These are phyloP conservation scores for Ploettnerulaceae sp. DNA, from an alignment of 2,329 filamentous ascomycete species.

Conservation along the genomic window DNA sequence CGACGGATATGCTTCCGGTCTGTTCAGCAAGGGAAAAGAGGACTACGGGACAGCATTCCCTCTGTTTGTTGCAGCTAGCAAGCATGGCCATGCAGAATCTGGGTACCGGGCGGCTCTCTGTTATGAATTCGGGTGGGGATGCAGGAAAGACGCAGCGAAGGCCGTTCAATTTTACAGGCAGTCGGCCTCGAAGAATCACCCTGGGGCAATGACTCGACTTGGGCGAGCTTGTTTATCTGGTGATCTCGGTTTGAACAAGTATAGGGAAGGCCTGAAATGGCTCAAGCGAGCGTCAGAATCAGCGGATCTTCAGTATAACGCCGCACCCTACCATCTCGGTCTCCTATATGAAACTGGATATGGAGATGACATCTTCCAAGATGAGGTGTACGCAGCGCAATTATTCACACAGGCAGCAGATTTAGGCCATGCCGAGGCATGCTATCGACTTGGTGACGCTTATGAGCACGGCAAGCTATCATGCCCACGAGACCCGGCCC, in stretches of 20 bases:
- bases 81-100: conserved; percentile 95
- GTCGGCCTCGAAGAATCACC: conserved; percentile 88
- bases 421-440: conserved; percentile 80
- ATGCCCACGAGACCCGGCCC: conserved; percentile 83
- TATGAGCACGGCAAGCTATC: conserved; percentile 88
- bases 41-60: conserved; percentile 90
- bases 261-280: conserved; percentile 93
- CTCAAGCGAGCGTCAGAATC: conserved; percentile 87
- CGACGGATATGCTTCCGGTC: conserved; percentile 87
- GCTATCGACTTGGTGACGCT: conserved; percentile 85
- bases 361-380: conserved; percentile 88
- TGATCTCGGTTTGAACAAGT: conserved; percentile 80
- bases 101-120: conserved; percentile 89
- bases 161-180: conserved; percentile 90
- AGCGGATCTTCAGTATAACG: conserved; percentile 87
- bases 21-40: conserved; percentile 92
- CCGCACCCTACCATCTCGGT: conserved; percentile 85
- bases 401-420: conserved; percentile 93
- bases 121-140: conserved; percentile 98
- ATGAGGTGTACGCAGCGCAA: conserved; percentile 85
- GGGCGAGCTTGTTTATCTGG: conserved; percentile 86
- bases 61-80: conserved; percentile 87
- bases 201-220: conserved; percentile 88
- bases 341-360: conserved; percentile 88
- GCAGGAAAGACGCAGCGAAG: conserved; percentile 81